Conservation (phyloP, 1,139 yeast genomes). For the Yamadazyma friedrichii region DNA sequence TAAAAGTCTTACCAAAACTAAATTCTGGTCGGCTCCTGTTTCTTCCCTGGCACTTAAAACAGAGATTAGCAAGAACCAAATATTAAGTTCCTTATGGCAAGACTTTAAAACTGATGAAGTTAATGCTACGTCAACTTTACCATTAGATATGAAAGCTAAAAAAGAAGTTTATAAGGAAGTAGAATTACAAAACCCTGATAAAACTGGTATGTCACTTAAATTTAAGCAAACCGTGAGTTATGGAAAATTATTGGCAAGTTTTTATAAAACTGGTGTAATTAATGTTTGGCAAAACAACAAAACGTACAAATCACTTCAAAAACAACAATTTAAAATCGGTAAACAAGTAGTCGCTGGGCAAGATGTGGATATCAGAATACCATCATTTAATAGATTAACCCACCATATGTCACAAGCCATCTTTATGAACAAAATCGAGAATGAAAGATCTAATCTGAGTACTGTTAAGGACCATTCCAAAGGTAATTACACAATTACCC, state of each 20-base stretch:
- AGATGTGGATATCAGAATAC: constrained; percentile 24
- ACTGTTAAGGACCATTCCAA: constrained; percentile 12
- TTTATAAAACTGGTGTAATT: constrained; percentile 52
- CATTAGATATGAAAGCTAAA: constrained; percentile 32
- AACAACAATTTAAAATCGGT: constrained; percentile 20
- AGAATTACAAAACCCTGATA: constrained; percentile 17
- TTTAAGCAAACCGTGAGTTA: constrained; percentile 36
- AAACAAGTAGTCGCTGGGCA: constrained; percentile 28
- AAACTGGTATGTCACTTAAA: constrained; percentile 22
- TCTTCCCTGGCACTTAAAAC: background rate
- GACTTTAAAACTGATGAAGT: constrained; percentile 8
- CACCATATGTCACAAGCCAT: constrained; percentile 35
- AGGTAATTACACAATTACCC: constrained; percentile 7
- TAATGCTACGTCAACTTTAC: constrained; percentile 42
- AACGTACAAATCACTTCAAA: constrained; percentile 22
- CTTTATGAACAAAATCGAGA: constrained; percentile 32
- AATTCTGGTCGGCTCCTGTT: constrained; percentile 2
- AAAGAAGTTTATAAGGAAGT: constrained; percentile 30
- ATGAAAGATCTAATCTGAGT: constrained; percentile 14
- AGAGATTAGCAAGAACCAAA: constrained; percentile 3
- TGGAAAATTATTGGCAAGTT: constrained; percentile 39
- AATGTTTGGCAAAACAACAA: constrained; percentile 49
- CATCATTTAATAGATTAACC: constrained; percentile 27
- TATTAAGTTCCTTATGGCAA: constrained; percentile 7
- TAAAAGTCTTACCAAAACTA: background rate